Conservation (phyloP, 75 land plant genomes). For the Sequoia sempervirens region DNA sequence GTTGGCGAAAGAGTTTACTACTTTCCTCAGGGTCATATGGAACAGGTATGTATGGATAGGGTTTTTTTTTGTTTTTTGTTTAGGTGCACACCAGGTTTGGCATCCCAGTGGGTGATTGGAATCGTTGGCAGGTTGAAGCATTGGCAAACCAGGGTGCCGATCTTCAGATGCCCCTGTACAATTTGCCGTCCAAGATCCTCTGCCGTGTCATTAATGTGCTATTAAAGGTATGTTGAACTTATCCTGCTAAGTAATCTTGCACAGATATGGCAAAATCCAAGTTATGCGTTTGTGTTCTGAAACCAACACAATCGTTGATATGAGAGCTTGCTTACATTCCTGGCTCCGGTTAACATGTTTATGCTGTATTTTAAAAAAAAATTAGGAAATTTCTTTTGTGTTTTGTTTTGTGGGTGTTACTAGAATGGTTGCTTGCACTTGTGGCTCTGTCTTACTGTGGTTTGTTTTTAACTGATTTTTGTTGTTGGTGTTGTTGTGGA, state of each 20-base stretch:
- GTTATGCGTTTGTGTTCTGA: neutral
- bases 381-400: too few relatives aligned
- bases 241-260: neutral
- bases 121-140: constrained; percentile 53
- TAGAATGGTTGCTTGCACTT: neutral
- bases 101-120: neutral
- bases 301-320: neutral
- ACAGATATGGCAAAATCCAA: neutral
- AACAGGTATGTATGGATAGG: constrained; percentile 43
- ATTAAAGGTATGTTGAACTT: constrained; percentile 36
- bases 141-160: constrained; percentile 60
- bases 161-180: constrained; percentile 66
- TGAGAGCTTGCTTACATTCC: neutral
- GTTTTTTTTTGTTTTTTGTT: neutral
- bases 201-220: constrained; percentile 63
- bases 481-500: neutral
- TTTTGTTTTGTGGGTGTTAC: neutral
- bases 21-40: constrained; percentile 75
- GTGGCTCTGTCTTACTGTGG: neutral
- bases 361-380: neutral
- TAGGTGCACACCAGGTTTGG: neutral
- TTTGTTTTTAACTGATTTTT: neutral
- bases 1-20: constrained; percentile 44
- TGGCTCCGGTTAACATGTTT: neutral
- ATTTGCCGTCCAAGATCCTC: constrained; percentile 68